Evolutionary conservation across 139 green algal genomes (phyloP).

Genomic region (Chlamydomonas applanata): DNA sequence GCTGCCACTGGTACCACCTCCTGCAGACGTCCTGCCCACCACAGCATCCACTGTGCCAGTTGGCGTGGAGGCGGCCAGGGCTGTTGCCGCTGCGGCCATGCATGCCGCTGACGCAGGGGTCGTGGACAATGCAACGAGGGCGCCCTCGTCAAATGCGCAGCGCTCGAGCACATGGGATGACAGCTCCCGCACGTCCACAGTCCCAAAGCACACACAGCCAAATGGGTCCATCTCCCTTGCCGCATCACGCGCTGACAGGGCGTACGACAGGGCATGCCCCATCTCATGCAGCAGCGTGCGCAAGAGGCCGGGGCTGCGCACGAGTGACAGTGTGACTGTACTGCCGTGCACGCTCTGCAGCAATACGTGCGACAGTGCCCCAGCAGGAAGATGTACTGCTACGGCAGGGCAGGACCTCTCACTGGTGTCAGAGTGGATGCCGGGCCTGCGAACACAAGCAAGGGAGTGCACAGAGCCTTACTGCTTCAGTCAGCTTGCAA

Average conservation of each 20-base stretch:
- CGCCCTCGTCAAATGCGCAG: neutral
- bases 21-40: no score
- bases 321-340: neutral
- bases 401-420: neutral
- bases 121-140: no score
- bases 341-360: neutral
- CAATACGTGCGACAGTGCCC: neutral
- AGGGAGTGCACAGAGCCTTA: no score
- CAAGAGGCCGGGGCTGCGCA: neutral
- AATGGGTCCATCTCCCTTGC: neutral
- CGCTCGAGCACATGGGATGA: neutral
- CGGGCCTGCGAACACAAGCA: no score
- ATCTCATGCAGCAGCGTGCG: constrained; percentile 3
- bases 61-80: no score
- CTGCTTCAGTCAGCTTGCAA: no score
- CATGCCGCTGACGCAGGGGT: no score
- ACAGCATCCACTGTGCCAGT: no score
- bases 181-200: constrained; percentile 1
- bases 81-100: no score
- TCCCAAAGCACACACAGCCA: constrained; percentile 1
- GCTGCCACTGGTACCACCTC: no score
- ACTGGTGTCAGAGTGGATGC: no score
- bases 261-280: neutral
- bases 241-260: neutral
- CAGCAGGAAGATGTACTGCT: neutral